Percentiles rank a stretch among this genome's conserved stretches.
These are phyloP conservation scores for Aspergillus sp. DNA, from an alignment of 2,329 filamentous ascomycete genomes.

Conservation along the genomic window DNA sequence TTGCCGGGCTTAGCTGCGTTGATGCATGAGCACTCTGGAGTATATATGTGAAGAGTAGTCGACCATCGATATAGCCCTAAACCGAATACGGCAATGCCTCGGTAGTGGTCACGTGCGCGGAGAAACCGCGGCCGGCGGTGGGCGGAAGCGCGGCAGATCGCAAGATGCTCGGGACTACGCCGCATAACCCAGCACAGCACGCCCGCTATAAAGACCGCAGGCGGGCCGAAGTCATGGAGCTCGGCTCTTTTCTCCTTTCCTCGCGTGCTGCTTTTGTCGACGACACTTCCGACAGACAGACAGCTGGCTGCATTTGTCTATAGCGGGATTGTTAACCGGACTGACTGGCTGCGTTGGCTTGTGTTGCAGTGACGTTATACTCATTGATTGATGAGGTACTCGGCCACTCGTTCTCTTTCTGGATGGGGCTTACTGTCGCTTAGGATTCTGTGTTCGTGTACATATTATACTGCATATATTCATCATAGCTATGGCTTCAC, in stretches of 20 bases:
- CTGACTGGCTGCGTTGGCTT: not conserved
- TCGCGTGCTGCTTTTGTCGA: no score
- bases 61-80: no score
- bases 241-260: not conserved
- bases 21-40: no score
- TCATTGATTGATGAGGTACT: no score
- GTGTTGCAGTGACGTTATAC: not conserved
- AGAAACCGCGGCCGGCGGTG: not conserved
- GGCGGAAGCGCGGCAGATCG: not conserved
- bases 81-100: conserved; percentile 16
- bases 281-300: no score
- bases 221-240: conserved; percentile 2
- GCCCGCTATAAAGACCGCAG: conserved; percentile 8
- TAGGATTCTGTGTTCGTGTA: not conserved
- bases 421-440: no score
- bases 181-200: conserved; percentile 34
- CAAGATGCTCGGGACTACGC: conserved; percentile 36
- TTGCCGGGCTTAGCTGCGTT: no score
- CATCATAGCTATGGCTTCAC: not conserved
- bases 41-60: no score
- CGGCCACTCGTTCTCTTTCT: no score
- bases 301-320: no score
- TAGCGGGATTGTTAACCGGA: no score
- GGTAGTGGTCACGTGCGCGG: not conserved
- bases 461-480: not conserved